Percentiles rank a stretch among this genome's conserved stretches.
These are phyloP conservation scores for Pelargonium nanum DNA, from an alignment of 345 rosid species.

Conservation along the genomic window DNA sequence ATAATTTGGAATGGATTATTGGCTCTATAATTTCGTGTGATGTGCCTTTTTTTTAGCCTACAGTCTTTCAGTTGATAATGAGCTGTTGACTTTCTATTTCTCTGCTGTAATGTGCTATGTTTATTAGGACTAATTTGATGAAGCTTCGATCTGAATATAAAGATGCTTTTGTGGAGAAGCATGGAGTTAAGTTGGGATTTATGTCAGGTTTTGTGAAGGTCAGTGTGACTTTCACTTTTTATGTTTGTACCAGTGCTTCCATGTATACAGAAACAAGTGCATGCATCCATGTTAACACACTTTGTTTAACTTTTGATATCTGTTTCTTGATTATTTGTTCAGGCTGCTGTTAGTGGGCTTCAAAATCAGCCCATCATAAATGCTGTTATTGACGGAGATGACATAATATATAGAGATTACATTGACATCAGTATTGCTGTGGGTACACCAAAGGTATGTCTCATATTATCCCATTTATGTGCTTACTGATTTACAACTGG, in stretches of 20 bases:
- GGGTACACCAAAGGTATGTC: slow-evolving; percentile 79
- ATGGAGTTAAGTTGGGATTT: slow-evolving; percentile 92
- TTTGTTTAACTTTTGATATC: background rate
- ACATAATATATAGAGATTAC: slow-evolving; percentile 92
- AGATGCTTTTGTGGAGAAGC: slow-evolving; percentile 91
- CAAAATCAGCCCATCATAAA: slow-evolving; percentile 89
- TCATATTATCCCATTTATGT: background rate
- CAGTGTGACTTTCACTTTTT: slow-evolving; percentile 3
- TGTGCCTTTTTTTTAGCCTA: background rate
- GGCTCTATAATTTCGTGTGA: too few relatives aligned
- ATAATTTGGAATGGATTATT: background rate
- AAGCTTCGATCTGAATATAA: slow-evolving; percentile 93
- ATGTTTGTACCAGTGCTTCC: background rate
- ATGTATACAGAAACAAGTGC: background rate
- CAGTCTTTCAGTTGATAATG: background rate
- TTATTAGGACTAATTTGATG: slow-evolving; percentile 89
- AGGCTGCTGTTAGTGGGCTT: slow-evolving; percentile 98
- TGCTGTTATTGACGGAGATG: slow-evolving; percentile 99
- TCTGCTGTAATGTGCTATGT: slow-evolving; percentile 1
- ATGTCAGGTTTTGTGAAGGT: slow-evolving; percentile 98
- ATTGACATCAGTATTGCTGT: slow-evolving; percentile 88
- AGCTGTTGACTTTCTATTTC: background rate
- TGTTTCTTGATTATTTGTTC: slow-evolving; percentile 8
- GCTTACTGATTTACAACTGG: background rate
- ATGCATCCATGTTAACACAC: slow-evolving; percentile 1